Evolutionary conservation across 352 stramenopile genomes (phyloP), one percentile per base, ranked within the genome.

Genomic region (Pythium angustatum): DNA sequence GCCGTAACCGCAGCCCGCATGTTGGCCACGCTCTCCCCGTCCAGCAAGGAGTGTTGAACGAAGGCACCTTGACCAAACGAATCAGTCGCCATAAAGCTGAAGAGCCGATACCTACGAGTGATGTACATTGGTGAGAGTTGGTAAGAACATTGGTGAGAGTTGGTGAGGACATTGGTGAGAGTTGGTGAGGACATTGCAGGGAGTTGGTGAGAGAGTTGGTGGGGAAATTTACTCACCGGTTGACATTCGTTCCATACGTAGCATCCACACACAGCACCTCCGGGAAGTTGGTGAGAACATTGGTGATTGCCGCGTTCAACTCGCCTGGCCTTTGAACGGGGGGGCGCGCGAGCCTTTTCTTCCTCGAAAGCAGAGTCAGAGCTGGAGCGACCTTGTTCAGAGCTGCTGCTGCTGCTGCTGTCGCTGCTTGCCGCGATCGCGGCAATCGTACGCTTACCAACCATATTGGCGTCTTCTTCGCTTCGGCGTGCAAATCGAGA

Each of bases 31-130:
- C 19, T 64, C 24, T 56, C 57, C 5, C 43, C 57, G n/a, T 64
- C 45, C 3, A 64, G 9, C 7, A 64, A 19, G 7, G 57, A 12
- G 22, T 64, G 45, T 22, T 64, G 57, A 31, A 47, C 57, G 33
- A 57, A 57, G 17, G 22, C 15, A 5, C 57, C 45, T 41, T 49
- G 14, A 27, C 44, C 45, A 33, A 57, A 57, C 8, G 44, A 21
- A 26, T 58, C 31, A 9, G 50, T 58, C n/a, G 31, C 50, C 50
- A 58, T 58, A 21, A 58, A 58, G 30, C 50, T 58, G 30, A 45
- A 58, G 3, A 45, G 24, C 4, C 15, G 28, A 45, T 58, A 58
- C 19, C 50, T 44, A 44, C 7, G 38, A 17, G 21, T 53, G 11
- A 24, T n/a, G n/a, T n/a, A 22, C 12, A 24, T 55, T 36, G 26